Percentiles rank a stretch among this genome's conserved stretches.
Evolutionary conservation across 2,329 filamentous ascomycete species (phyloP).

Genomic region (Alternaria ethzedia): DNA sequence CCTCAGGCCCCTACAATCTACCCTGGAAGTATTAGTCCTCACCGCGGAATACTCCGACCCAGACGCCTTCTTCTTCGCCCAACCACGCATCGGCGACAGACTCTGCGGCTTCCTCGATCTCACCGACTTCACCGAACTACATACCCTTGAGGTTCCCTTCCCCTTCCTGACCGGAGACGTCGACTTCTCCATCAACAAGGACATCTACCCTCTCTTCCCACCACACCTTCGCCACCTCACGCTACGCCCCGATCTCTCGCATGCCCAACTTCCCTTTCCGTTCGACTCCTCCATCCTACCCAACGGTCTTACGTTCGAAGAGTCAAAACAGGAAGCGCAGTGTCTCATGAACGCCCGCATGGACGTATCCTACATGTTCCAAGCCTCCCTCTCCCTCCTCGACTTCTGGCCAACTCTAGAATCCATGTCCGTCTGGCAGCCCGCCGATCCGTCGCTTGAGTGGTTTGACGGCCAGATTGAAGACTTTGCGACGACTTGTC

Average conservation of each 20-base stretch:
- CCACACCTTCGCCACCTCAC: conserved; percentile 31
- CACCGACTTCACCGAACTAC: conserved; percentile 23
- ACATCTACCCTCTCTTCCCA: conserved; percentile 29
- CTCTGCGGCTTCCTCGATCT: conserved; percentile 32
- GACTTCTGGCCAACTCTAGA: conserved; percentile 23
- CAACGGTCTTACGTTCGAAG: conserved; percentile 17
- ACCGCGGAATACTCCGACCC: conserved; percentile 31
- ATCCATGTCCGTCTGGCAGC: conserved; percentile 35
- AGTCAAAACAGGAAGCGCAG: conserved; percentile 22
- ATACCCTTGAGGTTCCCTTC: conserved; percentile 33
- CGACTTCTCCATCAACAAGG: conserved; percentile 27
- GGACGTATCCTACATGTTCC: conserved; percentile 34
- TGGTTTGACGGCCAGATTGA: conserved; percentile 32
- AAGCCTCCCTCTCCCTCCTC: conserved; percentile 25
- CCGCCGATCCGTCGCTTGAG: conserved; percentile 27
- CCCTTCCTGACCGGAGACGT: conserved; percentile 35
- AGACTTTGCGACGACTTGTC: conserved; percentile 32
- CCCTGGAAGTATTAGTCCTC: conserved; percentile 27
- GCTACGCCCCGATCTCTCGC: conserved; percentile 33
- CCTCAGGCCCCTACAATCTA: conserved; percentile 12
- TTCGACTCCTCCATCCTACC: conserved; percentile 27
- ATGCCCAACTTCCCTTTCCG: conserved; percentile 27
- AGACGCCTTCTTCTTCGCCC: conserved; percentile 22
- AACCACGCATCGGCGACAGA: conserved; percentile 23
- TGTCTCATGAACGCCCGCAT: conserved; percentile 27